Conservation (phyloP, 129 eudicot genomes). For the Calendula officinalis region DNA sequence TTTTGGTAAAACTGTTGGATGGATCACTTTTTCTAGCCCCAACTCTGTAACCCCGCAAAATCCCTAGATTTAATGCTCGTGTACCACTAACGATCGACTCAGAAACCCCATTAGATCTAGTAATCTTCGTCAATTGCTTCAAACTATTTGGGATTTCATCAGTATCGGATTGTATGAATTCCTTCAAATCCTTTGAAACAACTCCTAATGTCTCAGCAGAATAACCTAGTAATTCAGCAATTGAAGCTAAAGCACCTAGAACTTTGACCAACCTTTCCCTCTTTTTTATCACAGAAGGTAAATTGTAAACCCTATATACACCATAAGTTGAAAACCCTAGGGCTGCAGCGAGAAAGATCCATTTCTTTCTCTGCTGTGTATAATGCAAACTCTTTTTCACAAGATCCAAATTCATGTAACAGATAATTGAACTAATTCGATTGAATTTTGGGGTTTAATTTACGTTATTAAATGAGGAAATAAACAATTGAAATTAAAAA, state of each 20-base stretch:
- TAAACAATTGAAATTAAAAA: not conserved
- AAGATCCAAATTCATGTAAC: slow-evolving; percentile 58
- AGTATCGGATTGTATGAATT: slow-evolving; percentile 75
- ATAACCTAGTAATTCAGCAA: slow-evolving; percentile 66
- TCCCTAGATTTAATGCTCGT: slow-evolving; percentile 59
- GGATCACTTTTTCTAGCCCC: slow-evolving; percentile 32
- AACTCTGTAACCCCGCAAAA: slow-evolving; percentile 46
- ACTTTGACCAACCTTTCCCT: slow-evolving; percentile 55
- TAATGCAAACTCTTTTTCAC: slow-evolving; percentile 46
- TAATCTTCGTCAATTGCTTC: slow-evolving; percentile 72
- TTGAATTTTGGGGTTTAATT: not conserved
- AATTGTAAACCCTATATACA: slow-evolving; percentile 52
- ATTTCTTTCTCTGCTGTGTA: slow-evolving; percentile 49
- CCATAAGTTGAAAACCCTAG: slow-evolving; percentile 65
- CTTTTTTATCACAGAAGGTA: slow-evolving; percentile 60
- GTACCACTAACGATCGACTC: slow-evolving; percentile 48
- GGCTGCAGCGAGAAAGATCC: slow-evolving; percentile 45
- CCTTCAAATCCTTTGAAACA: slow-evolving; percentile 70
- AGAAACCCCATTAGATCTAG: slow-evolving; percentile 62
- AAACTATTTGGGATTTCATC: slow-evolving; percentile 83
- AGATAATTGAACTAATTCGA: not conserved
- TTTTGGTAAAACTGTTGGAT: slow-evolving; percentile 45
- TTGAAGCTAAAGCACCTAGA: slow-evolving; percentile 52
- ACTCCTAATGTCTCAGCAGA: slow-evolving; percentile 75
- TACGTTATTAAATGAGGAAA: not conserved